These are phyloP conservation scores for Kernera saxatilis DNA, from an alignment of 345 rosid species.

Conservation along the genomic window DNA sequence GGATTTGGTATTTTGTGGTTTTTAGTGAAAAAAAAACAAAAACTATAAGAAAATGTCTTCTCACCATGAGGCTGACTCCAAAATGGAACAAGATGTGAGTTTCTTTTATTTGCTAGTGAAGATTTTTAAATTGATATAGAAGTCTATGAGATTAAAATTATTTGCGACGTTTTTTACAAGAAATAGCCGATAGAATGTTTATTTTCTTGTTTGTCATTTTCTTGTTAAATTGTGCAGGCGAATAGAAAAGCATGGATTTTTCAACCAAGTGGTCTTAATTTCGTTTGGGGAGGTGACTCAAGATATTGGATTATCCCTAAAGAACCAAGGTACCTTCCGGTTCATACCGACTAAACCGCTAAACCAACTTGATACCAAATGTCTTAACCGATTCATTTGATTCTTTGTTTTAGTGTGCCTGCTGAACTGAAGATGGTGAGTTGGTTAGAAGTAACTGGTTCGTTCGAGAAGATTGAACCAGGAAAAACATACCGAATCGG, in stretches of 20 bases:
- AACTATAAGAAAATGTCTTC: not conserved
- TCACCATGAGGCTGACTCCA: slow-evolving; percentile 13
- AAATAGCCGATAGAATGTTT: no score
- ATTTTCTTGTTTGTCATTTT: not conserved
- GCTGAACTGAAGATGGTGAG: slow-evolving; percentile 46
- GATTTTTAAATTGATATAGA: not conserved
- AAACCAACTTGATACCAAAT: not conserved
- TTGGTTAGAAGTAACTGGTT: slow-evolving; percentile 59
- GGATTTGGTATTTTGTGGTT: not conserved
- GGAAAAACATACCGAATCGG: slow-evolving; percentile 29
- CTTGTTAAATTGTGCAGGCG: not conserved
- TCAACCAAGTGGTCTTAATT: slow-evolving; percentile 24
- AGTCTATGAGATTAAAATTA: no score
- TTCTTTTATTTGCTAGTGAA: not conserved
- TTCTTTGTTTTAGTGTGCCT: slow-evolving; percentile 13
- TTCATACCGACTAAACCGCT: not conserved
- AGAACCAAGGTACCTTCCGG: slow-evolving; percentile 13
- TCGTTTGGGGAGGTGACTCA: slow-evolving; percentile 29
- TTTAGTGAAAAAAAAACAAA: not conserved
- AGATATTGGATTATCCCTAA: slow-evolving; percentile 27
- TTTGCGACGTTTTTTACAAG: no score
- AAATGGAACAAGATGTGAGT: slow-evolving; percentile 12
- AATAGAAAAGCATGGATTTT: slow-evolving; percentile 11
- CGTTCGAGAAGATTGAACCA: not conserved
- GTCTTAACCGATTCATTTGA: not conserved